A percentile compares a stretch with the other conserved stretches of the same genome.
phyloP scores from a whole-genome alignment of 345 rosid genomes.

The Mallotus nudiflorus region DNA sequence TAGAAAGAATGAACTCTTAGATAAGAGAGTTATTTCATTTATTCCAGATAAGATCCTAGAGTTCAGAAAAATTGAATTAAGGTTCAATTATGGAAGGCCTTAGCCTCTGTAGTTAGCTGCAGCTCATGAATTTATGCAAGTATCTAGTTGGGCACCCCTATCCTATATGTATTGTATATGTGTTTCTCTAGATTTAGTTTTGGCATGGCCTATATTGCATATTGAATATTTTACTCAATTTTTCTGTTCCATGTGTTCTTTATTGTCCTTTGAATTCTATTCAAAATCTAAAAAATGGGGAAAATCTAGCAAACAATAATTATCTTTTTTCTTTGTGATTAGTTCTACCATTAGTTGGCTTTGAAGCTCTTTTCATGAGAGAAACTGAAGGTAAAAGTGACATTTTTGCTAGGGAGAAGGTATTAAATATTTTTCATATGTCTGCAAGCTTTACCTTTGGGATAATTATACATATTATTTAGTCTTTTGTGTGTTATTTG shows the following conservation, averaged over 20 bases:
- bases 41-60: neutral
- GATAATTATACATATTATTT: too few species aligned
- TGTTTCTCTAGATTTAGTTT: neutral
- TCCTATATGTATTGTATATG: neutral
- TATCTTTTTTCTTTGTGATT: constrained; percentile 19
- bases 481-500: too few species aligned
- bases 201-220: too few species aligned
- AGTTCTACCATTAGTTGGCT: constrained; percentile 92
- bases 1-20: too few species aligned
- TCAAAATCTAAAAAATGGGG: neutral
- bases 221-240: neutral
- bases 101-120: neutral
- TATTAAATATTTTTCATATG: constrained; percentile 17
- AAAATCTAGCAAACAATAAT: neutral
- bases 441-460: too few species aligned
- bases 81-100: too few species aligned
- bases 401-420: constrained; percentile 80
- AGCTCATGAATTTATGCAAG: neutral
- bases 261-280: neutral
- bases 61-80: neutral
- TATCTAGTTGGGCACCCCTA: neutral
- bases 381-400: constrained; percentile 92
- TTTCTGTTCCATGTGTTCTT: neutral
- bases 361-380: constrained; percentile 86
- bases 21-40: neutral